phyloP scores from a whole-genome alignment of 2,329 filamentous ascomycete genomes.

The Colletotrichum destructivum region DNA sequence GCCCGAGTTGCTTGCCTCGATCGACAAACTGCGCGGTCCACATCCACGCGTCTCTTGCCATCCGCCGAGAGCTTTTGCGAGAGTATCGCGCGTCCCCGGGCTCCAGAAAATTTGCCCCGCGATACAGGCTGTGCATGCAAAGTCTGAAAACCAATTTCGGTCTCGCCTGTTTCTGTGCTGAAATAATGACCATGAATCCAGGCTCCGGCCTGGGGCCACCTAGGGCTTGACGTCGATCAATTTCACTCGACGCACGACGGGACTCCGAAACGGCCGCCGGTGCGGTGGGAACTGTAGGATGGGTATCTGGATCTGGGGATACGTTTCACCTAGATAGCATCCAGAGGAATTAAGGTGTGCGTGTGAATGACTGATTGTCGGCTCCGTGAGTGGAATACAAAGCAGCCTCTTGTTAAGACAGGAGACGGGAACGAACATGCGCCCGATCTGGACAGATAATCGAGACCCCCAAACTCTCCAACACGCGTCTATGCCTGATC shows the following conservation, averaged over 20 bases:
- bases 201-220: constrained; percentile 16
- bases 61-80: constrained; percentile 18
- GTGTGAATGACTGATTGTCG: background rate
- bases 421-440: constrained; percentile 5
- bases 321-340: constrained; percentile 20
- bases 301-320: constrained; percentile 23
- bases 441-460: constrained; percentile 33
- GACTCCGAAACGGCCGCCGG: constrained; percentile 15
- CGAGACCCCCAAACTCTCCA: constrained; percentile 30
- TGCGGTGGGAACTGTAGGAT: constrained; percentile 24
- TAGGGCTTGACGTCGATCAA: constrained; percentile 1
- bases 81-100: constrained; percentile 24
- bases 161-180: constrained; percentile 27
- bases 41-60: constrained; percentile 18
- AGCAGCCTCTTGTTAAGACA: constrained; percentile 22
- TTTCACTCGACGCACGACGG: constrained; percentile 19
- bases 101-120: constrained; percentile 32
- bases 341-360: constrained; percentile 23
- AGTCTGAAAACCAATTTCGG: constrained; percentile 31
- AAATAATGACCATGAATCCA: constrained; percentile 1
- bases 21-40: constrained; percentile 18
- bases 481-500: background rate
- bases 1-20: background rate
- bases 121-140: constrained; percentile 40
- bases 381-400: constrained; percentile 19